Percentiles rank a stretch among this genome's conserved stretches.
These are phyloP conservation scores for Alternaria sp. DNA, from an alignment of 2,329 filamentous ascomycete species.

Conservation along the genomic window DNA sequence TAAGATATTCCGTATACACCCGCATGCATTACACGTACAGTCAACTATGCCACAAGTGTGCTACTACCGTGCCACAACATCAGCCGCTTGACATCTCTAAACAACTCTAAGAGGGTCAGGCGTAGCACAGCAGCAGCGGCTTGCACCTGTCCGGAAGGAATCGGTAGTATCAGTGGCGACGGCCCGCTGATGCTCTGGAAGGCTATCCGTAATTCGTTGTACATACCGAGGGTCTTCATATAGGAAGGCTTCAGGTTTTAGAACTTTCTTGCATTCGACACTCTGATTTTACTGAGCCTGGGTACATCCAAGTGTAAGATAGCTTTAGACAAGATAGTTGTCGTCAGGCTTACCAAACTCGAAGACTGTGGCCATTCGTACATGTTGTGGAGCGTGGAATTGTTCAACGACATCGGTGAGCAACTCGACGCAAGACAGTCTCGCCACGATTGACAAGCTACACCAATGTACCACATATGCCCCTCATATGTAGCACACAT, in stretches of 20 bases:
- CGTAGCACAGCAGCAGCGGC: conserved; percentile 10
- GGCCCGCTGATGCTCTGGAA: background rate
- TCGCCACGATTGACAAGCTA: conserved; percentile 14
- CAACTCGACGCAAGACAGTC: conserved; percentile 13
- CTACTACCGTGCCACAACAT: conserved; percentile 4
- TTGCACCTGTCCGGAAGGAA: background rate
- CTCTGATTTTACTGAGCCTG: background rate
- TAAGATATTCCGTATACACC: background rate
- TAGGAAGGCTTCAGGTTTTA: background rate
- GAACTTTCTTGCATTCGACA: background rate
- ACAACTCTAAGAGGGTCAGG: conserved; percentile 11
- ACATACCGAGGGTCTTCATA: background rate
- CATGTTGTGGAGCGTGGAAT: conserved; percentile 17
- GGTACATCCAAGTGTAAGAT: conserved; percentile 4
- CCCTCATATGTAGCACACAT: background rate
- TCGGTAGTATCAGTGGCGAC: background rate
- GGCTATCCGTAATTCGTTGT: background rate
- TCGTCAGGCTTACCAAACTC: background rate
- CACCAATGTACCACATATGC: conserved; percentile 15
- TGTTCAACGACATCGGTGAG: conserved; percentile 6
- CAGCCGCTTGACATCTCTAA: conserved; percentile 3
- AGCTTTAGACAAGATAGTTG: background rate
- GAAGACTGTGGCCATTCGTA: background rate
- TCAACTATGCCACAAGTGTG: conserved; percentile 8
- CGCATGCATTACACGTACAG: conserved; percentile 2